These are phyloP conservation scores for Tolypocladium inflatum DNA, from an alignment of 2,329 filamentous ascomycete species.

Conservation along the genomic window DNA sequence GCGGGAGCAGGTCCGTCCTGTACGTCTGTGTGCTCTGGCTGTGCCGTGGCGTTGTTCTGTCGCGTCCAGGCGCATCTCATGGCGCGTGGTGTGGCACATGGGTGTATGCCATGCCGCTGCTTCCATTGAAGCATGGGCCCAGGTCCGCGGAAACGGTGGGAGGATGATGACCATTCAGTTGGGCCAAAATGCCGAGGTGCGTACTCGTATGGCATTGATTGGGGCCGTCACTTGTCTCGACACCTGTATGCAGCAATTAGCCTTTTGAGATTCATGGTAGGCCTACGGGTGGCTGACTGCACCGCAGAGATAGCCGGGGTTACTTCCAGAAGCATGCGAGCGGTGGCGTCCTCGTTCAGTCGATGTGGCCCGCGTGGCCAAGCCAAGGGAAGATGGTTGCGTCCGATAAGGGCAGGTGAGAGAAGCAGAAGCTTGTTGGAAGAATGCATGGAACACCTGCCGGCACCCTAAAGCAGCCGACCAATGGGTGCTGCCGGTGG, in stretches of 20 bases:
- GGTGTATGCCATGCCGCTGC: background rate
- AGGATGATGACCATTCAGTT: background rate
- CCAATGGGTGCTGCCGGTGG: background rate
- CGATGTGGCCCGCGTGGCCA: background rate
- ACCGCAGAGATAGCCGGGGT: background rate
- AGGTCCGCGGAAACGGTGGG: background rate
- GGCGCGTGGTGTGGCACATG: background rate
- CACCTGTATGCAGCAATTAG: background rate
- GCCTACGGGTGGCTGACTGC: background rate
- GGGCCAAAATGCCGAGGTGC: background rate
- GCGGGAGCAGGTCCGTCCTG: background rate
- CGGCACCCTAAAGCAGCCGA: background rate
- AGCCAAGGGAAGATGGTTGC: background rate
- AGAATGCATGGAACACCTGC: background rate
- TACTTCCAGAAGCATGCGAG: background rate
- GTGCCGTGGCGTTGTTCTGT: background rate
- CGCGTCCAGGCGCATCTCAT: background rate
- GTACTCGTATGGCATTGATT: too few relatives aligned
- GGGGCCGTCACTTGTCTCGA: background rate
- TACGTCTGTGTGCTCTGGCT: background rate
- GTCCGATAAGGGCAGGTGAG: constrained; percentile 3
- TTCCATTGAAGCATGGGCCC: background rate
- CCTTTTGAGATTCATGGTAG: background rate
- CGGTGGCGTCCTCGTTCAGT: background rate
- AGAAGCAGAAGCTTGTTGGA: constrained; percentile 3